These are phyloP conservation scores for Boletus sp. DNA, from an alignment of 768 basidiomycete species.

Conservation along the genomic window DNA sequence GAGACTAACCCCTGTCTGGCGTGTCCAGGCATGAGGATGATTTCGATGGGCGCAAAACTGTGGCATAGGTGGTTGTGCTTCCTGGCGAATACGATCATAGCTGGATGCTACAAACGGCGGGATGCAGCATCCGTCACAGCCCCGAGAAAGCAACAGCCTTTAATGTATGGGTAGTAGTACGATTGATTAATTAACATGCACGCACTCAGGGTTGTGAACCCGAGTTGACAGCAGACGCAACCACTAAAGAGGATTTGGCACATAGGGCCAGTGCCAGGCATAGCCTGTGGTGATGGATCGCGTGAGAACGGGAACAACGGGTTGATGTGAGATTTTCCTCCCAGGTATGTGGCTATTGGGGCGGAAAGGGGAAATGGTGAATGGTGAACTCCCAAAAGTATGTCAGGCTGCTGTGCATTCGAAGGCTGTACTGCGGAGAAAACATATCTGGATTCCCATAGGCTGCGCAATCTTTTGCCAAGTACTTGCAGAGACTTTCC, in stretches of 20 bases:
- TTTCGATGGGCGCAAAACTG: slow-evolving; percentile 26
- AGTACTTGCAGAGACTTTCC: neutral
- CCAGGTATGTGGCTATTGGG: neutral
- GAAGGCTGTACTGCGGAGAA: slow-evolving; percentile 5
- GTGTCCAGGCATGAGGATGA: slow-evolving; percentile 1
- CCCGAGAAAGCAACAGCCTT: slow-evolving; percentile 11
- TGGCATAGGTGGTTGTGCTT: slow-evolving; percentile 14
- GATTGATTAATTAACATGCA: slow-evolving; percentile 21
- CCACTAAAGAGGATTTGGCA: neutral
- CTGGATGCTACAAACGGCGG: slow-evolving; percentile 10
- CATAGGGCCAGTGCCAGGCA: neutral
- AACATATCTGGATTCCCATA: neutral
- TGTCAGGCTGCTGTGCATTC: neutral
- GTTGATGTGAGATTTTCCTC: neutral
- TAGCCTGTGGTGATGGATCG: neutral
- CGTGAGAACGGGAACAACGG: neutral
- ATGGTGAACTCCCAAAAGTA: neutral
- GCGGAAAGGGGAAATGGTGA: neutral
- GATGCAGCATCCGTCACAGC: slow-evolving; percentile 15
- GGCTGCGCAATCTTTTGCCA: neutral
- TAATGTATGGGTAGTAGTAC: neutral
- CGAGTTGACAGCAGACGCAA: slow-evolving; percentile 4
- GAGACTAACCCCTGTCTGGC: neutral
- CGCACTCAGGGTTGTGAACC: slow-evolving; percentile 18
- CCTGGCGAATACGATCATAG: slow-evolving; percentile 9